phyloP scores from a whole-genome alignment of 306 rosid genomes.

The Vicia faba region DNA sequence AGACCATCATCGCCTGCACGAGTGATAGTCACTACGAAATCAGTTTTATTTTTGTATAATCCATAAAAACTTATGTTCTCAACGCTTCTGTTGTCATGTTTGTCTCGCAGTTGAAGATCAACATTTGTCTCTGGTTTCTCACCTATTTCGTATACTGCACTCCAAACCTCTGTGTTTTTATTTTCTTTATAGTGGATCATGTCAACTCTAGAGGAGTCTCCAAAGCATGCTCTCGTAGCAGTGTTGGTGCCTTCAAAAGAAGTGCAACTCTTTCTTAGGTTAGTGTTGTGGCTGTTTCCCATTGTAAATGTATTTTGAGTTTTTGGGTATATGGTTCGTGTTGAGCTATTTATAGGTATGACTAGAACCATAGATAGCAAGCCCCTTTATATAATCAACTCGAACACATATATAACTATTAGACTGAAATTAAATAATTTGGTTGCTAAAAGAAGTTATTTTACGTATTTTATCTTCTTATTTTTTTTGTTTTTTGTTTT shows the following conservation, averaged over 20 bases:
- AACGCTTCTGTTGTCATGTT: not conserved
- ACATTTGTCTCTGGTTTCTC: not conserved
- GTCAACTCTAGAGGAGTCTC: not conserved
- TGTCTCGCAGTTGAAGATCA: not conserved
- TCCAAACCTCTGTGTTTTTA: not conserved
- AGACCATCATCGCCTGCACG: not conserved
- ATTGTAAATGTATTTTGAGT: not conserved
- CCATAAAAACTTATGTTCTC: not conserved
- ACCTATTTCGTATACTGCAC: not conserved
- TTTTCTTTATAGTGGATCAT: not conserved
- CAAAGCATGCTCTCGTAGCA: not conserved
- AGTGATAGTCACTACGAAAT: not conserved
- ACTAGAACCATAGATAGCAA: too few species aligned
- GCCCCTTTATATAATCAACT: too few species aligned
- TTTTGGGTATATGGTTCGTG: not conserved
- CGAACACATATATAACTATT: too few species aligned
- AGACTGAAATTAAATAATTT: too few species aligned
- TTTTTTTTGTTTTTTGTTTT: too few species aligned
- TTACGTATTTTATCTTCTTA: too few species aligned
- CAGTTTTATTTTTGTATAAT: not conserved
- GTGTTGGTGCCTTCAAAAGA: not conserved
- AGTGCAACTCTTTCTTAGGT: not conserved
- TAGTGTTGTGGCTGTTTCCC: not conserved
- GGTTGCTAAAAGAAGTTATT: too few species aligned
- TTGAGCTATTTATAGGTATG: not conserved